Conservation (phyloP, 2,329 filamentous ascomycete species). For the Phialemonium atrogriseum region DNA sequence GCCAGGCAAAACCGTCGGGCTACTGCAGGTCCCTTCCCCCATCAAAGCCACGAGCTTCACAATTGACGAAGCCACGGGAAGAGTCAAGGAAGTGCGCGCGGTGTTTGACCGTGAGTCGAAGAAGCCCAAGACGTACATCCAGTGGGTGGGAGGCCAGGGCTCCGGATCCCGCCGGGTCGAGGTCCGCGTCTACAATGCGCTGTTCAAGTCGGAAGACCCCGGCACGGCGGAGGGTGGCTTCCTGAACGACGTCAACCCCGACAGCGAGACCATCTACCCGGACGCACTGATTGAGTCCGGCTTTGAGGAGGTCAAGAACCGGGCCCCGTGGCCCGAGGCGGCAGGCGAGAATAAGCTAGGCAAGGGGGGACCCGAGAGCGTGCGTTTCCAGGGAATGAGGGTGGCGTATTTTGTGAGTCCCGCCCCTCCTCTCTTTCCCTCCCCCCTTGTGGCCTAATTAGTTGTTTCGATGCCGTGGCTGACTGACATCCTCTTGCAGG, state of each 20-base stretch:
- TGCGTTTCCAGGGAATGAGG: conserved; percentile 86
- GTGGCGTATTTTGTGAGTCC: conserved; percentile 69
- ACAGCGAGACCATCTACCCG: conserved; percentile 72
- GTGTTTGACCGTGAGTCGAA: conserved; percentile 63
- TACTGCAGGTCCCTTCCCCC: conserved; percentile 56
- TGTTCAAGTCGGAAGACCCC: conserved; percentile 85
- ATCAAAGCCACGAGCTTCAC: conserved; percentile 55
- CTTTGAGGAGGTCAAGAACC: conserved; percentile 64
- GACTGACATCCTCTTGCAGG: conserved; percentile 29
- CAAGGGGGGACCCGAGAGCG: conserved; percentile 56
- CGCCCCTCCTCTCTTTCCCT: neutral
- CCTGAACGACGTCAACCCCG: conserved; percentile 73
- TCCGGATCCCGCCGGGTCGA: conserved; percentile 53
- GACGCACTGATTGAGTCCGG: conserved; percentile 77
- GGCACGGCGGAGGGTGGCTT: conserved; percentile 71
- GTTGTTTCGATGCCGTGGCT: neutral
- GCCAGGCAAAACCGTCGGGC: conserved; percentile 58
- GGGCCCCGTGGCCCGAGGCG: conserved; percentile 76
- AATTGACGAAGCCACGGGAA: conserved; percentile 47
- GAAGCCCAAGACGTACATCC: conserved; percentile 75
- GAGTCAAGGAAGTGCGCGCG: conserved; percentile 35
- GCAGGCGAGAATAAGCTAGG: conserved; percentile 57
- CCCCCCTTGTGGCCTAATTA: neutral
- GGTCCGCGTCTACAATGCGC: conserved; percentile 68
- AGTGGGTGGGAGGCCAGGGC: conserved; percentile 69